Base-by-base conservation (phyloP, 1,139 yeast species). In the Geotrichum citri-aurantii region DNA sequence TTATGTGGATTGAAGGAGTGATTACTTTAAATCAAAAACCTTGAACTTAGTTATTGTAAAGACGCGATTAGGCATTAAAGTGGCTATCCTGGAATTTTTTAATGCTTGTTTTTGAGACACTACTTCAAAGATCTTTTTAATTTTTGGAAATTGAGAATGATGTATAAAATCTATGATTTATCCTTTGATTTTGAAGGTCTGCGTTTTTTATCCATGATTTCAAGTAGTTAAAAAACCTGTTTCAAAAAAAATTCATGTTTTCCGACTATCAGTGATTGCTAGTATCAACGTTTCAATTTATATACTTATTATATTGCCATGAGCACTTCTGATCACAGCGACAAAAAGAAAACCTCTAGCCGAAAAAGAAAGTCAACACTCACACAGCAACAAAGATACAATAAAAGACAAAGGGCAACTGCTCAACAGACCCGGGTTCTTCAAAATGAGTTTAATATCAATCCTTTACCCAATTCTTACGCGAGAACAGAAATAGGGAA, bases 381-480 rank as follows among this genome's bases (percentile, higher is more conserved):
- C 47, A 75, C 79, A 1, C 78, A 75, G 61, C 76, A 74, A 51
- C 77, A 75, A 61, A 68, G 72, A 52, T 72, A 75, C 65, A 71
- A 73, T 56, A 72, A 74, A 59, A 69, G 79, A 6, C 77, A 73
- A 58, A 65, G 79, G 7, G 97, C 97, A 1, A 85, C 92, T 4
- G 95, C 97, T 0, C 95, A 87, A 66, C 93, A 88, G 21, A 76
- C 91, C 57, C 86, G 82, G 56, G 79, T 81, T 52, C 78, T 92
- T 59, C 80, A 87, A 53, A 77, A 78, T 46, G 95, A 90, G 69
- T 90, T 89, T 70, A 83, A 82, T 56, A 76, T 75, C 60, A 88
- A 88, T 66, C 87, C 90, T 33, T 72, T 74, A n/a, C 79, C 79
- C 0, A 71, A 69, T 60, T 74, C 75, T 3, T 62, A 64, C 14